These are phyloP conservation scores for Scolecobasidium constrictum DNA, from an alignment of 2,329 filamentous ascomycete species.

Conservation along the genomic window DNA sequence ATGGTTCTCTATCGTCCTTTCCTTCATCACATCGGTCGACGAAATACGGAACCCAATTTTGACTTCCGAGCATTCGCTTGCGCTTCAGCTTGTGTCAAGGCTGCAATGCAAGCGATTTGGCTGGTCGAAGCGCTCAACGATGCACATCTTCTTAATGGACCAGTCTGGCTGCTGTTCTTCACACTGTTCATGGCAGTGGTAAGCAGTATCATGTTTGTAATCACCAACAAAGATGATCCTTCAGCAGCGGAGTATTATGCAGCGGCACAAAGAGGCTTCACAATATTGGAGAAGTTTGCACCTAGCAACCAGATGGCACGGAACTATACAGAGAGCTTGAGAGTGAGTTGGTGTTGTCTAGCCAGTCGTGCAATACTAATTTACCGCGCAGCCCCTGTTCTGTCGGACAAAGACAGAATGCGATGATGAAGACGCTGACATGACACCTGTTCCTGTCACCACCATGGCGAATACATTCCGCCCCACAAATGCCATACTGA, in stretches of 20 bases:
- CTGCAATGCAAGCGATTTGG: background rate
- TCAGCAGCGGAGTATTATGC: background rate
- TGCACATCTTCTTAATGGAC: background rate
- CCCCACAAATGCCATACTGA: no score
- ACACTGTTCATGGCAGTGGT: background rate
- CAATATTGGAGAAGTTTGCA: background rate
- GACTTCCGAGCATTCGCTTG: conserved; percentile 3
- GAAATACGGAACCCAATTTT: background rate
- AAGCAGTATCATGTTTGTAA: background rate
- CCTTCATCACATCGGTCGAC: conserved; percentile 14
- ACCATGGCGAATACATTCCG: no score
- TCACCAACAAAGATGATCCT: conserved; percentile 1
- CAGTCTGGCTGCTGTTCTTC: background rate
- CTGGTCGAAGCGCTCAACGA: background rate
- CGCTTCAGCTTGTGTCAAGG: conserved; percentile 3
- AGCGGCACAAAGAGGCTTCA: background rate
- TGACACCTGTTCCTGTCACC: no score
- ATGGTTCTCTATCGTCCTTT: conserved; percentile 17
- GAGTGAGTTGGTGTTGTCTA: background rate
- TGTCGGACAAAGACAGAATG: background rate
- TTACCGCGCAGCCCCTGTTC: background rate
- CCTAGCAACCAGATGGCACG: background rate
- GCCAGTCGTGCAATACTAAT: background rate
- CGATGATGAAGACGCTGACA: no score
- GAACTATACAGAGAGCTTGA: background rate